A percentile compares a stretch with the other conserved stretches of the same genome.
phyloP scores from a whole-genome alignment of 192 early-diverging fungal species.

The Coemansia reversa region DNA sequence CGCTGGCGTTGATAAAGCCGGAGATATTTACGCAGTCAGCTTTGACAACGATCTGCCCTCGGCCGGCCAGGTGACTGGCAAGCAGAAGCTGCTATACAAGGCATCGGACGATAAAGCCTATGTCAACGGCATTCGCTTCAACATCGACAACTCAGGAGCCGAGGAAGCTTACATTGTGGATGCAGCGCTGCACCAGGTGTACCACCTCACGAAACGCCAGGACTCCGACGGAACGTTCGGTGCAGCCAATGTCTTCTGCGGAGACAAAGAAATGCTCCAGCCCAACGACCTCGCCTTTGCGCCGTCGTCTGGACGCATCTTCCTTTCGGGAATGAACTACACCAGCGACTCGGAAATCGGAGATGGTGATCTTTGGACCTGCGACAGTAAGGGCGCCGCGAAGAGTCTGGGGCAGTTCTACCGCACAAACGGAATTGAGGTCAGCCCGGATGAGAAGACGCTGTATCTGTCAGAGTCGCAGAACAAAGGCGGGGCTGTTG shows the following conservation, averaged over 20 bases:
- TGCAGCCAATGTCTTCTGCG: slow-evolving; percentile 29
- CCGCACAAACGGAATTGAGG: slow-evolving; percentile 62
- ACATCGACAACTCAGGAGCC: slow-evolving; percentile 15
- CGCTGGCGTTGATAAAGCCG: slow-evolving; percentile 52
- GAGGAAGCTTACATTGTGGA: slow-evolving; percentile 49
- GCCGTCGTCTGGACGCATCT: slow-evolving; percentile 31
- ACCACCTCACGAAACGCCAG: slow-evolving; percentile 19
- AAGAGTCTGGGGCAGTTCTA: slow-evolving; percentile 32
- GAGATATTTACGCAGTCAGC: slow-evolving; percentile 52
- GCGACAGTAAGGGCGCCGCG: slow-evolving; percentile 40
- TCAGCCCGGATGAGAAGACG: slow-evolving; percentile 55
- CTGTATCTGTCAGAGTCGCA: slow-evolving; percentile 59
- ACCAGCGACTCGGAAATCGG: slow-evolving; percentile 34
- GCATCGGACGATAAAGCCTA: slow-evolving; percentile 24
- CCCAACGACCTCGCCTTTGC: slow-evolving; percentile 57
- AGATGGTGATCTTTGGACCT: slow-evolving; percentile 57
- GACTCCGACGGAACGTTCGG: slow-evolving; percentile 7
- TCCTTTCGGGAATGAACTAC: slow-evolving; percentile 54
- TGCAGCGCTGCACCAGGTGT: slow-evolving; percentile 45
- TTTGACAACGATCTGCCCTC: slow-evolving; percentile 28
- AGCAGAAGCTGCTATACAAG: slow-evolving; percentile 26
- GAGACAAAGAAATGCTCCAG: slow-evolving; percentile 35
- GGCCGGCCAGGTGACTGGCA: slow-evolving; percentile 9
- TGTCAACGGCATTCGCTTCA: slow-evolving; percentile 57
- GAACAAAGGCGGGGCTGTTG: slow-evolving; percentile 38